phyloP scores from a whole-genome alignment of 1,139 yeast species.

The Scheffersomyces lignicola region DNA sequence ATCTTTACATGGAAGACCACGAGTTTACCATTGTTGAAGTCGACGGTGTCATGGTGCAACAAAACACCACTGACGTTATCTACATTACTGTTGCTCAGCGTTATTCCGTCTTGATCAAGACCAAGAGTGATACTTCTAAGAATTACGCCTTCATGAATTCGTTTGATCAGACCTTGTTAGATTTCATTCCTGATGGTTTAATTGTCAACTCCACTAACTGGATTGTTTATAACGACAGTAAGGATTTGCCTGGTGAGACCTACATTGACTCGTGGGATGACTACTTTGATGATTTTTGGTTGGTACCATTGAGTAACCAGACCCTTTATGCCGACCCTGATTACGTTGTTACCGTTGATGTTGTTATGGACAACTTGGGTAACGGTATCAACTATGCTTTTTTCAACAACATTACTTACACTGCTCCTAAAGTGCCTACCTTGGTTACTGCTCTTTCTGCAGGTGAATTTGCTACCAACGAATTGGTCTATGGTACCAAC shows the following conservation, averaged over 20 bases:
- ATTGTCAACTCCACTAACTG: conserved; percentile 55
- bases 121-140: conserved; percentile 45
- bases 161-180: conserved; percentile 68
- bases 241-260: conserved; percentile 26
- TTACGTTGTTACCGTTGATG: conserved; percentile 55
- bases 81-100: conserved; percentile 75
- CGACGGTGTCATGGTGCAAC: conserved; percentile 69
- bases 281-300: conserved; percentile 57
- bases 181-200: conserved; percentile 55
- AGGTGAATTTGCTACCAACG: conserved; percentile 46
- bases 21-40: conserved; percentile 67
- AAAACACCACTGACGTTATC: conserved; percentile 54
- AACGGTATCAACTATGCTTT: conserved; percentile 77
- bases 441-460: conserved; percentile 57
- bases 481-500: conserved; percentile 65
- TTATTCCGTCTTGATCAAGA: conserved; percentile 58
- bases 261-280: conserved; percentile 21
- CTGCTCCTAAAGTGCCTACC: conserved; percentile 67
- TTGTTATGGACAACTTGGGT: conserved; percentile 66
- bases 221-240: conserved; percentile 46
- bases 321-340: conserved; percentile 57
- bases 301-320: conserved; percentile 46
- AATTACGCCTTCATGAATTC: conserved; percentile 65
- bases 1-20: conserved; percentile 66
- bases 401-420: conserved; percentile 66